A percentile compares a stretch with the other conserved stretches of the same genome.
Evolutionary conservation across 345 rosid species (phyloP).

Genomic region (Rhodomyrtus tomentosa): DNA sequence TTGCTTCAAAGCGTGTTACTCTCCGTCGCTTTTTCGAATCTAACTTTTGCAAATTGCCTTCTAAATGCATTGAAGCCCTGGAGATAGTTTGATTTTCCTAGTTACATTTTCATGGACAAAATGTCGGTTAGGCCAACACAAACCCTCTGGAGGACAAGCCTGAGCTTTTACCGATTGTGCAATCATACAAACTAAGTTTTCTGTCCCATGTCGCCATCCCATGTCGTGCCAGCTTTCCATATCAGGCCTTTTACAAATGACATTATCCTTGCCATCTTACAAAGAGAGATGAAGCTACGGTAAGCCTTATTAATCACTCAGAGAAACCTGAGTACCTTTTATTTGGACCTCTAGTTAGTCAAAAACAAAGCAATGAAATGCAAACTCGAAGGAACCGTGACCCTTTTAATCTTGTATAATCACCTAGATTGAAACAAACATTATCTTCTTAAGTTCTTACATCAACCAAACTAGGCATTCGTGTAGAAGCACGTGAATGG

Average conservation of each 20-base stretch:
- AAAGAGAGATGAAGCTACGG: neutral
- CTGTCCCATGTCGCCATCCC: no score
- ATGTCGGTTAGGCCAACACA: neutral
- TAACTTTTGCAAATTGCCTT: neutral
- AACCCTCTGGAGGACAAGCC: neutral
- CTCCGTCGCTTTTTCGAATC: neutral
- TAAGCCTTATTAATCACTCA: neutral
- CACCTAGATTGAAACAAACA: neutral
- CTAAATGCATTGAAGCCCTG: neutral
- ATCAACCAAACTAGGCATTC: neutral
- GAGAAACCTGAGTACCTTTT: neutral
- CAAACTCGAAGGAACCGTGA: neutral
- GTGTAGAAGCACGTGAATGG: neutral
- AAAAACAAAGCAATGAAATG: neutral
- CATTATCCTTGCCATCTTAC: neutral
- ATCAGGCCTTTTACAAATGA: neutral
- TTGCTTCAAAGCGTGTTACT: neutral
- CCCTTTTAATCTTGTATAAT: neutral
- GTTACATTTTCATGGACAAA: neutral
- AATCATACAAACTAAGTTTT: neutral
- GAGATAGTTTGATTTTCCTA: neutral
- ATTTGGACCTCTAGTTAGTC: neutral
- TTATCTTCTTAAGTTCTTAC: neutral
- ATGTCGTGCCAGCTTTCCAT: no score
- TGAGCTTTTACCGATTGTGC: neutral